Base-by-base conservation (phyloP, 306 rosid species). In the Malus sylvestris region DNA sequence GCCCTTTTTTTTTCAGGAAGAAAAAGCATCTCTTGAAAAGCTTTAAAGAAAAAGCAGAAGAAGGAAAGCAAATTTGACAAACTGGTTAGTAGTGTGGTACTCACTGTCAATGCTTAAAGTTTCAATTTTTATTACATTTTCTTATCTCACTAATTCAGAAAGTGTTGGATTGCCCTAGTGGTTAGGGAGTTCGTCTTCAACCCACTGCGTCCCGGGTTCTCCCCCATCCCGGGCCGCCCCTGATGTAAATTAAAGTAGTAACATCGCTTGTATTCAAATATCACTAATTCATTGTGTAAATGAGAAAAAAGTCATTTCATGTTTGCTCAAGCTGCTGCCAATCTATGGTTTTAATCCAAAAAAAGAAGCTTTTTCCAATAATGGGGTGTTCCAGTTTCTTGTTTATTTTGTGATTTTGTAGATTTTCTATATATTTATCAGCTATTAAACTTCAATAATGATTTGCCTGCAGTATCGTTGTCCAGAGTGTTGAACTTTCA, bases 61-160 rank as follows among this genome's bases (percentile, higher is more conserved):
- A 71, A 62, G 45, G 68, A 13, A 68, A 64, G 45, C 65, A 35
- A 32, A 14, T 29, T 63, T 68, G 64, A 38, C 20, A 9, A 32
- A 20, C n/a, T 32, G 66, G 64, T 32, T 72, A 30, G 30, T 72
- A n/a, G 64, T 7, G 29, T 52, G 63, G 10, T 53, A 35, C 62
- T 71, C 64, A 62, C 55, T 68, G 32, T 79, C 45, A 14, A n/a
- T 58, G 68, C 18, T 38, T 35, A 23, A 32, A 29, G 53, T 55
- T 72, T 69, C 35, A 57, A 42, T 58, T 63, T 55, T 79, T 53
- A 3, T 64, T 8, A 32, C 1, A 4, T 33, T 30, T 65, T 65
- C 4, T 68, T 83, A 78, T 80, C 76, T 80, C 49, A 74, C 60
- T 67, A 64, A 33, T 7, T 42, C 77, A 59, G 52, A 6, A 14